phyloP scores from a whole-genome alignment of 2,329 filamentous ascomycete species.

The Penicillium olsonii region DNA sequence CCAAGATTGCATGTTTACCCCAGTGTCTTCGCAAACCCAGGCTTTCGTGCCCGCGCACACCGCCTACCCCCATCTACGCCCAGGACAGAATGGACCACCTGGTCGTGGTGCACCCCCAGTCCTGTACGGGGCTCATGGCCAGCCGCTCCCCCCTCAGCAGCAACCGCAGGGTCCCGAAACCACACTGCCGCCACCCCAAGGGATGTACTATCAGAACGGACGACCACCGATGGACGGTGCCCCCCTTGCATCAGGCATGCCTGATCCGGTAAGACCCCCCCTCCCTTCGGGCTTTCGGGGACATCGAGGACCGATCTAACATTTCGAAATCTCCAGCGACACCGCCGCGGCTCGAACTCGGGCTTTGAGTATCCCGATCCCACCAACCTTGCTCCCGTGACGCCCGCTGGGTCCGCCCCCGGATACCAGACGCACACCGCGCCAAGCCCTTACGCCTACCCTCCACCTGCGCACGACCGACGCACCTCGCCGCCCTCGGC shows the following conservation, averaged over 20 bases:
- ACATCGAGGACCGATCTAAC: slow-evolving; percentile 4
- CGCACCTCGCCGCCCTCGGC: slow-evolving; percentile 48
- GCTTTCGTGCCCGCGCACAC: slow-evolving; percentile 74
- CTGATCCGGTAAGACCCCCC: slow-evolving; percentile 50
- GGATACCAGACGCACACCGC: slow-evolving; percentile 45
- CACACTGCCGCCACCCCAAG: slow-evolving; percentile 43
- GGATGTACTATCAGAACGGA: slow-evolving; percentile 44
- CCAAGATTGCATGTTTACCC: slow-evolving; percentile 76
- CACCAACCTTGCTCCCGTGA: slow-evolving; percentile 49
- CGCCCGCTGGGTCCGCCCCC: slow-evolving; percentile 45
- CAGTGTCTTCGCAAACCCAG: slow-evolving; percentile 72
- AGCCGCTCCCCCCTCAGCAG: slow-evolving; percentile 49
- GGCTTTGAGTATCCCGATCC: slow-evolving; percentile 51
- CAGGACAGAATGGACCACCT: slow-evolving; percentile 34
- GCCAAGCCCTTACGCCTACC: slow-evolving; percentile 39
- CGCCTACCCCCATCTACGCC: slow-evolving; percentile 58
- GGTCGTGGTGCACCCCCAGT: slow-evolving; percentile 30
- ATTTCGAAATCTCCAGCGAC: slow-evolving; percentile 35
- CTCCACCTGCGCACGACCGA: slow-evolving; percentile 39
- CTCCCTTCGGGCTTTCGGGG: slow-evolving; percentile 13
- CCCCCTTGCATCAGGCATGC: slow-evolving; percentile 40
- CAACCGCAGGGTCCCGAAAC: slow-evolving; percentile 40
- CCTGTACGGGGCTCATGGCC: slow-evolving; percentile 54
- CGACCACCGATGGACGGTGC: slow-evolving; percentile 31
- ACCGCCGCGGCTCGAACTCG: slow-evolving; percentile 47